These are phyloP conservation scores for Suillus weaverae DNA, from an alignment of 768 basidiomycete species.

Conservation along the genomic window DNA sequence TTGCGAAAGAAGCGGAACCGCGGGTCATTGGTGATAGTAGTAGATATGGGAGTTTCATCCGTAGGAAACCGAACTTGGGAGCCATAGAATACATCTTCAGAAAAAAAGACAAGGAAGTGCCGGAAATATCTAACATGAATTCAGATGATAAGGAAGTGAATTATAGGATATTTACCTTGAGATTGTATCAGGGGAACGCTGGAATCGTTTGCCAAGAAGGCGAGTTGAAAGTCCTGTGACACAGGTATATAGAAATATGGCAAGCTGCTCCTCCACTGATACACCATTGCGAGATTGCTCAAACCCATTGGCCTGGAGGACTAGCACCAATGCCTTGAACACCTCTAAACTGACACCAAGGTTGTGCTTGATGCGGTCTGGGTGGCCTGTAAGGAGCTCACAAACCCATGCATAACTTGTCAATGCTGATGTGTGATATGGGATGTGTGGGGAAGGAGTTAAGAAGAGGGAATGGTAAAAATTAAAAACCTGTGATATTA, in stretches of 20 bases:
- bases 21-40: neutral
- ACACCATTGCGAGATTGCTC: neutral
- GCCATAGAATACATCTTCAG: conserved; percentile 4
- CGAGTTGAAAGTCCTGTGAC: neutral
- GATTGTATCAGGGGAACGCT: conserved; percentile 2
- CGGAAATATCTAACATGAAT: conserved; percentile 12
- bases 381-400: conserved; percentile 25
- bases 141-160: too few species aligned
- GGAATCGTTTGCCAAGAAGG: conserved; percentile 2
- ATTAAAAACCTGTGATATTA: too few species aligned
- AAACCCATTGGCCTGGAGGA: conserved; percentile 9
- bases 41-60: neutral
- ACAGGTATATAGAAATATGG: conserved; percentile 1
- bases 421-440: conserved; percentile 26
- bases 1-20: neutral
- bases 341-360: conserved; percentile 26
- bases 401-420: conserved; percentile 23
- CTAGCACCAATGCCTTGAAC: conserved; percentile 17
- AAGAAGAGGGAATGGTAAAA: neutral
- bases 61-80: conserved; percentile 6
- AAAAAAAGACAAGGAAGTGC: conserved; percentile 10
- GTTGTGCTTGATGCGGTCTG: conserved; percentile 16
- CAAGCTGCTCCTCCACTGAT: conserved; percentile 5
- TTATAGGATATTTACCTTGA: neutral
- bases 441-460: neutral